phyloP scores from a whole-genome alignment of 106 monocot genomes.

The Phalaenopsis aphrodite region DNA sequence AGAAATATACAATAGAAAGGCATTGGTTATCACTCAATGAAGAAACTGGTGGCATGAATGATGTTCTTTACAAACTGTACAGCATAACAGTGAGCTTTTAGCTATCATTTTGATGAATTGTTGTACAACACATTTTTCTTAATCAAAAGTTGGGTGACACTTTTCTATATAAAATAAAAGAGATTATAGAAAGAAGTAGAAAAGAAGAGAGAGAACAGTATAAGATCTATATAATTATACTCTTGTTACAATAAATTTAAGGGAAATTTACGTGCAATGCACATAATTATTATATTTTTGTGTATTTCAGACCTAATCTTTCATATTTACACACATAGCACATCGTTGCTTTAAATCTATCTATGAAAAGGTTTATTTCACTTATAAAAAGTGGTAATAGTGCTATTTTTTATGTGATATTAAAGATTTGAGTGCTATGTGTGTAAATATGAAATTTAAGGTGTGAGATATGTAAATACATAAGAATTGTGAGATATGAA shows the following conservation, averaged over 20 bases:
- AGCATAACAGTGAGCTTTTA: conserved; percentile 53
- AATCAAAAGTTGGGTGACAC: background rate
- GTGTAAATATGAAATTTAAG: too few species aligned
- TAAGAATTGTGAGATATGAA: too few species aligned
- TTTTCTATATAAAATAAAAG: background rate
- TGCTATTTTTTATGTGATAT: too few species aligned
- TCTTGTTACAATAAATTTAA: background rate
- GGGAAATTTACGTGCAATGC: too few species aligned
- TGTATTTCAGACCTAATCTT: too few species aligned
- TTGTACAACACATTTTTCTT: background rate
- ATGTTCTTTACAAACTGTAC: conserved; percentile 86
- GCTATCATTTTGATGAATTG: background rate
- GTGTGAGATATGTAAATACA: too few species aligned
- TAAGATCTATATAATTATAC: background rate
- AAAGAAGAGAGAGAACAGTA: background rate
- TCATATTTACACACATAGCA: too few species aligned
- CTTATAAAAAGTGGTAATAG: too few species aligned
- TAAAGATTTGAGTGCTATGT: too few species aligned
- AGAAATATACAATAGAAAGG: conserved; percentile 79
- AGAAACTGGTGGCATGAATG: conserved; percentile 99
- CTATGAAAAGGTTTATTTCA: too few species aligned
- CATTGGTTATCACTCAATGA: conserved; percentile 91
- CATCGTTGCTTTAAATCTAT: too few species aligned
- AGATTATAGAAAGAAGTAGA: background rate
- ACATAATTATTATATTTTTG: too few species aligned